Conservation (phyloP, 192 early-diverging fungal species). For the Podila verticillata region DNA sequence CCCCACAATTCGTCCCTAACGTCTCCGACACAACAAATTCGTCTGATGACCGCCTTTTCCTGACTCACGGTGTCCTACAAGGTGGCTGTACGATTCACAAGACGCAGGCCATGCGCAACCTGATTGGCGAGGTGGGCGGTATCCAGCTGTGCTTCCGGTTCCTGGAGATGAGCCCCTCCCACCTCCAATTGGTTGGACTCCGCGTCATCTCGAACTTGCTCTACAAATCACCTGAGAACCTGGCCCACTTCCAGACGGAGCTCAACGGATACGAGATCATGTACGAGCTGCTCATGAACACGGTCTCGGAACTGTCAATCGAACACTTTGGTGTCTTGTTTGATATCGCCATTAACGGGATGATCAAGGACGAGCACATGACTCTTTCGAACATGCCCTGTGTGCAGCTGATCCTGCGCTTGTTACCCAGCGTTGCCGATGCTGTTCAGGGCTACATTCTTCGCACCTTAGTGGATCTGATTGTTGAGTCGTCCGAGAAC, state of each 20-base stretch:
- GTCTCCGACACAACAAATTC: neutral
- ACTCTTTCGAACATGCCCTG: slow-evolving; percentile 46
- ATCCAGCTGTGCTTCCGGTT: slow-evolving; percentile 52
- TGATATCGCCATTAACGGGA: slow-evolving; percentile 52
- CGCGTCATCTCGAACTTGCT: slow-evolving; percentile 53
- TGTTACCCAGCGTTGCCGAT: slow-evolving; percentile 32
- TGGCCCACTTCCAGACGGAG: slow-evolving; percentile 49
- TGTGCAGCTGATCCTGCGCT: slow-evolving; percentile 40
- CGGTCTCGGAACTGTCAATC: slow-evolving; percentile 27
- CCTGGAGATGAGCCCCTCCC: slow-evolving; percentile 43
- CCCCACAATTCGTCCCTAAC: neutral
- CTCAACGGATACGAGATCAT: slow-evolving; percentile 48
- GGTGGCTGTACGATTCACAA: slow-evolving; percentile 51
- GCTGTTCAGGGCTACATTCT: slow-evolving; percentile 50
- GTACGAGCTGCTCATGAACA: slow-evolving; percentile 31
- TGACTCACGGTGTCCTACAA: slow-evolving; percentile 31
- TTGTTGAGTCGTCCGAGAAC: slow-evolving; percentile 51
- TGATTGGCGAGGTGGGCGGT: slow-evolving; percentile 47
- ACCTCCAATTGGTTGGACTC: slow-evolving; percentile 50
- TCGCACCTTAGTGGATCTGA: slow-evolving; percentile 47
- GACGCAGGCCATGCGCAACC: slow-evolving; percentile 42
- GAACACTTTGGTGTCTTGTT: slow-evolving; percentile 53
- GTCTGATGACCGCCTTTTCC: neutral
- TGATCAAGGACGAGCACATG: slow-evolving; percentile 52
- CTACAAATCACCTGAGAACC: slow-evolving; percentile 53